Evolutionary conservation across 2,329 filamentous ascomycete species (phyloP), one percentile per base, ranked within the genome.

Genomic region (Trichoderma sp.): DNA sequence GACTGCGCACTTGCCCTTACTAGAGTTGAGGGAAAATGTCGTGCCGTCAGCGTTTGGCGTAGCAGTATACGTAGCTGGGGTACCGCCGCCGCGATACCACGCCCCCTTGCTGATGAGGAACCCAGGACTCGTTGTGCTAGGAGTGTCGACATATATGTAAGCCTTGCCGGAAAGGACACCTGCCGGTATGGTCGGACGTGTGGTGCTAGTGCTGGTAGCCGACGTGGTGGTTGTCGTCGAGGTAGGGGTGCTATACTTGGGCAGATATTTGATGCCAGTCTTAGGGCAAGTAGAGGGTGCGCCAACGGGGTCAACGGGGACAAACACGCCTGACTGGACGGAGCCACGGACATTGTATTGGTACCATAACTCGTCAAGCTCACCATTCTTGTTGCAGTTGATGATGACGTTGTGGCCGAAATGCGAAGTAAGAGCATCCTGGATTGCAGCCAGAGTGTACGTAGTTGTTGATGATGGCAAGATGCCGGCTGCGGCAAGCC

Each of bases 341-440:
- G 88, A 90, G 12, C 89, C 89, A 16, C 85, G 84, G 69, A 89
- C 85, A 78, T 92, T 90, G 86, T 89, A 94, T 81, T 93, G 90
- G 79, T 90, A 91, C 86, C 88, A 90, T 12, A 90, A 84, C 81
- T 91, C 87, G 66, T 88, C 87, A 9, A 91, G 81, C 56, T 84
- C 82, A 53, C 83, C 81, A 71, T 80, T 79, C 45, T 80, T 78
- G 21, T 84, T 85, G 79, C 92, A 93, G 53, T 90, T 86, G 38
- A 93, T 87, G 18, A 91, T 90, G 21, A 90, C 87, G 14, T 87
- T 84, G 60, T 87, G 87, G n/a, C 89, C 89, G 77, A 88, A 86
- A 60, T 86, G 83, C 16, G 87, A 85, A 14, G 84, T 83, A 11
- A 94, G 85, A 0, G 91, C 91, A 60, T 84, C 82, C 80, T 92